phyloP scores from a whole-genome alignment of 129 eudicot genomes.

The Dittrichia graveolens region DNA sequence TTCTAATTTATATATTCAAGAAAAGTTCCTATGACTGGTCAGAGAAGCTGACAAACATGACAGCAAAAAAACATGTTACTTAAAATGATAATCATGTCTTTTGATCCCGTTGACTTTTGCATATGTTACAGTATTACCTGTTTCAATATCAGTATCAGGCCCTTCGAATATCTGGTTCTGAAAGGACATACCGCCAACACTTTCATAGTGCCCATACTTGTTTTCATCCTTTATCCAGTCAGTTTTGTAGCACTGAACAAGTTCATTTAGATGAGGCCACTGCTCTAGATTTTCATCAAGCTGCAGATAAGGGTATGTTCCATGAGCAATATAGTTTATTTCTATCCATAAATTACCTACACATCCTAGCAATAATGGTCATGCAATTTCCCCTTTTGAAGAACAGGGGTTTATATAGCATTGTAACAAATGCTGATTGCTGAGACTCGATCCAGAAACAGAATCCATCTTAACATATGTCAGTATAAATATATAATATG shows the following conservation, averaged over 20 bases:
- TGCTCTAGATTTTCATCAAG: slow-evolving; percentile 97
- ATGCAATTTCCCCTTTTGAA: slow-evolving; percentile 7
- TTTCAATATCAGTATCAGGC: slow-evolving; percentile 97
- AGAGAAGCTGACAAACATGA: no score
- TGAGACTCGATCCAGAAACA: slow-evolving; percentile 18
- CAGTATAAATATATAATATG: not conserved
- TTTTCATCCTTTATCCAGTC: slow-evolving; percentile 94
- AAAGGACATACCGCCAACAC: slow-evolving; percentile 69
- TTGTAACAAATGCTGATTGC: slow-evolving; percentile 2
- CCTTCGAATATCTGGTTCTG: slow-evolving; percentile 96
- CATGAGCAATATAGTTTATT: slow-evolving; percentile 3
- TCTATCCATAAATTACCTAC: slow-evolving; percentile 19
- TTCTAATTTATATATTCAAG: not conserved
- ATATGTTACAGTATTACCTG: slow-evolving; percentile 52
- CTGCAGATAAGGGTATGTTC: slow-evolving; percentile 44
- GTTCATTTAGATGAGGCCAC: slow-evolving; percentile 98
- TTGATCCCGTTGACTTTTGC: not conserved
- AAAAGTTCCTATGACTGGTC: not conserved
- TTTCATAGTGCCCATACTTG: slow-evolving; percentile 97
- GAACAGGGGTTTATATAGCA: slow-evolving; percentile 2
- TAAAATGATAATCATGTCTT: no score
- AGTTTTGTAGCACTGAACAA: slow-evolving; percentile 88
- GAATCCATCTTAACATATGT: slow-evolving; percentile 14
- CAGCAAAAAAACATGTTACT: no score
- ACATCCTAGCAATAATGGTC: slow-evolving; percentile 12